Evolutionary conservation across 129 eudicot genomes (phyloP).

Genomic region (Oenanthe sinensis): DNA sequence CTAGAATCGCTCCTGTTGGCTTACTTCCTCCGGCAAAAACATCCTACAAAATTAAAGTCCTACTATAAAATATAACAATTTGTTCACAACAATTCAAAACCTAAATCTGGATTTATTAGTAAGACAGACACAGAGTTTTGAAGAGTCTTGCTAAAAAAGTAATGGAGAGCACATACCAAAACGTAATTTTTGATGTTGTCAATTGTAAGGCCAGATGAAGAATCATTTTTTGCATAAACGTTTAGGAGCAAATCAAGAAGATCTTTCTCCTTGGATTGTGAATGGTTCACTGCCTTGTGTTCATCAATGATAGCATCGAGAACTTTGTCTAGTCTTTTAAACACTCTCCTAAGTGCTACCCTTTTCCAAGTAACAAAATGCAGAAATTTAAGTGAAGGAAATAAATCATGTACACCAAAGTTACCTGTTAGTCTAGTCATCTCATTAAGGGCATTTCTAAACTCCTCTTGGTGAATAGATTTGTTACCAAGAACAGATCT

Average conservation of each 20-base stretch:
- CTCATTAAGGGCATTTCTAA: background rate
- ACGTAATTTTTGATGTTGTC: slow-evolving; percentile 7
- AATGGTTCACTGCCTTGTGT: background rate
- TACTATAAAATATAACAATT: background rate
- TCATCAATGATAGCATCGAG: background rate
- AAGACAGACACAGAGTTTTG: background rate
- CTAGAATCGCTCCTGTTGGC: background rate
- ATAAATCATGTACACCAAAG: background rate
- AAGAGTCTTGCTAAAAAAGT: background rate
- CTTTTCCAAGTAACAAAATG: slow-evolving; percentile 2
- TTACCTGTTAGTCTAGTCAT: slow-evolving; percentile 1
- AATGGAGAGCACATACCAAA: background rate
- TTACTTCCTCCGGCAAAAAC: slow-evolving; percentile 5
- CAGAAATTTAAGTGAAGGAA: background rate
- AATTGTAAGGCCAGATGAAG: background rate
- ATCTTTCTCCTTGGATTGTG: background rate
- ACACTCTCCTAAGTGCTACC: background rate
- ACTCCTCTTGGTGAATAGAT: background rate
- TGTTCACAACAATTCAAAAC: background rate
- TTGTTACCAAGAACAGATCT: slow-evolving; percentile 3
- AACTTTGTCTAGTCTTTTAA: background rate
- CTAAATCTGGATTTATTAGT: too few relatives aligned
- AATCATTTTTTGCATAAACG: background rate
- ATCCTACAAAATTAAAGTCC: background rate
- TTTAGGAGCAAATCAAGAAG: slow-evolving; percentile 3